Percentiles rank a stretch among this genome's conserved stretches.
These are phyloP conservation scores for Fusarium sp. DNA, from an alignment of 2,329 filamentous ascomycete species.

Conservation along the genomic window DNA sequence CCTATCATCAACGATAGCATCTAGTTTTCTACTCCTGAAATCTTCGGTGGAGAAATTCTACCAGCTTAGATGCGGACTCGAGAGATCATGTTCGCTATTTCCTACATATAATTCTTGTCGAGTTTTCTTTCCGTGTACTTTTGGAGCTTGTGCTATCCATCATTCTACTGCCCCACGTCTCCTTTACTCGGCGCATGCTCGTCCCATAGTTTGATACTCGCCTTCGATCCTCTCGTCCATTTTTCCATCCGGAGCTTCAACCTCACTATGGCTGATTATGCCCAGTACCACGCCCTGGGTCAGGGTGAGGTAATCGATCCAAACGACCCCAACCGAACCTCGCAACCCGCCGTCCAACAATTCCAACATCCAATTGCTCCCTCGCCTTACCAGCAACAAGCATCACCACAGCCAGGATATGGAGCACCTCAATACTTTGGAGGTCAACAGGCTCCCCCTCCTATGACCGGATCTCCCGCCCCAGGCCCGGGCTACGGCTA, in stretches of 20 bases:
- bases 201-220: conserved; percentile 46
- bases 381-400: conserved; percentile 68
- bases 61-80: conserved; percentile 36
- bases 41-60: conserved; percentile 26
- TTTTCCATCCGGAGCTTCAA: conserved; percentile 28
- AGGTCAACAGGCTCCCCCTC: conserved; percentile 51
- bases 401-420: conserved; percentile 52
- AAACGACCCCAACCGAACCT: conserved; percentile 67
- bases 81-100: conserved; percentile 46
- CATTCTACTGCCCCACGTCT: conserved; percentile 48
- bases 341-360: conserved; percentile 67
- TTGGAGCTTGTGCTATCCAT: conserved; percentile 33
- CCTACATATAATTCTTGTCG: conserved; percentile 42
- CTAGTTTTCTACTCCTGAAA: conserved; percentile 35
- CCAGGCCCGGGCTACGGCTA: conserved; percentile 51
- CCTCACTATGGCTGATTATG: conserved; percentile 68
- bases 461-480: conserved; percentile 47
- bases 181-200: conserved; percentile 50
- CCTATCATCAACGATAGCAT: conserved; percentile 38
- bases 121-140: conserved; percentile 39
- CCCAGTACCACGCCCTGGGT: conserved; percentile 70
- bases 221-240: conserved; percentile 39
- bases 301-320: conserved; percentile 70
- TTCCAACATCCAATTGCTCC: conserved; percentile 70
- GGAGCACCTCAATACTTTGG: conserved; percentile 60